phyloP scores from a whole-genome alignment of 768 basidiomycete genomes.

The Postia placenta region DNA sequence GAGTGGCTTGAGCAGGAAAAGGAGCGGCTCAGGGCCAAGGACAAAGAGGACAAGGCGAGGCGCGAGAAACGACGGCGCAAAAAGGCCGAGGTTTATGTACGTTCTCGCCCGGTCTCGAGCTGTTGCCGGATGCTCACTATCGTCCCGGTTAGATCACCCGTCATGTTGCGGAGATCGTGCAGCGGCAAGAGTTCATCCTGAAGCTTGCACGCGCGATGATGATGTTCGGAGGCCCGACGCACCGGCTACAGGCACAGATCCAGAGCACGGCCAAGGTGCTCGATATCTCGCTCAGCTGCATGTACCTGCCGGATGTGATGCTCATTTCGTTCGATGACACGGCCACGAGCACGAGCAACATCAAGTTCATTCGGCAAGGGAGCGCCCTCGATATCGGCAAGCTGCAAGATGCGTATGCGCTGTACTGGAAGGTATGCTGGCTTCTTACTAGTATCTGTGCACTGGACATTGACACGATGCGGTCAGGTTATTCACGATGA shows the following conservation, averaged over 20 bases:
- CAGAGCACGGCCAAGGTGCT: conserved; percentile 74
- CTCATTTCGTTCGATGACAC: conserved; percentile 80
- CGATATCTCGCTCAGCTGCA: conserved; percentile 67
- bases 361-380: conserved; percentile 72
- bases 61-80: conserved; percentile 40
- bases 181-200: conserved; percentile 78
- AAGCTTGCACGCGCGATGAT: conserved; percentile 83
- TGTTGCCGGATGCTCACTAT: no score
- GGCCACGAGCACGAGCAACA: conserved; percentile 72
- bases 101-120: conserved; percentile 20
- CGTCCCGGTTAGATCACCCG: conserved; percentile 82
- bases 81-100: conserved; percentile 72
- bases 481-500: conserved; percentile 79
- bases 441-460: no score
- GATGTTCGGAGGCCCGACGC: conserved; percentile 83
- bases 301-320: conserved; percentile 72
- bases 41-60: conserved; percentile 30
- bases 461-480: no score
- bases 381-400: conserved; percentile 74
- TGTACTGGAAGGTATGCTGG: conserved; percentile 65
- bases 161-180: conserved; percentile 77
- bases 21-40: conserved; percentile 23
- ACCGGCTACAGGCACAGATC: conserved; percentile 79
- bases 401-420: conserved; percentile 57
- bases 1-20: not conserved